These are phyloP conservation scores for Tardiomyces digboiensis DNA, from an alignment of 1,139 yeast genomes.

Conservation along the genomic window DNA sequence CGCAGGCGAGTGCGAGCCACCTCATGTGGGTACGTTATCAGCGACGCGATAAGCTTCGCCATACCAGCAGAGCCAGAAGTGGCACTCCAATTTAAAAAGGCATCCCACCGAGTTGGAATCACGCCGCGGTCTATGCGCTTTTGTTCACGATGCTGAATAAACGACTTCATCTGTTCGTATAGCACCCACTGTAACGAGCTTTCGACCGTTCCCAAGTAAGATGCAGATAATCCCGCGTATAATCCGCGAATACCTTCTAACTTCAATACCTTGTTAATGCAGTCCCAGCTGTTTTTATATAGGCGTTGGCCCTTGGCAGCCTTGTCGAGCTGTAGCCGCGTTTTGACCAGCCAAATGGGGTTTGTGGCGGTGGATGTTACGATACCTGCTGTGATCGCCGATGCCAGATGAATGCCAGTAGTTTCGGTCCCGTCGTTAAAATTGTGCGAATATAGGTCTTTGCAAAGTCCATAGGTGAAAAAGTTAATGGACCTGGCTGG, in stretches of 20 bases:
- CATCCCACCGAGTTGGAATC: slow-evolving; percentile 45
- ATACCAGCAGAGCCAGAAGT: slow-evolving; percentile 97
- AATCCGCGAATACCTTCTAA: slow-evolving; percentile 75
- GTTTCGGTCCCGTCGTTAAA: slow-evolving; percentile 70
- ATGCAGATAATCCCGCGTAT: slow-evolving; percentile 86
- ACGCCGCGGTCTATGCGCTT: slow-evolving; percentile 33
- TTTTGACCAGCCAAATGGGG: slow-evolving; percentile 98
- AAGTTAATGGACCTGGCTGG: slow-evolving; percentile 97
- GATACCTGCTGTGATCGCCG: slow-evolving; percentile 93
- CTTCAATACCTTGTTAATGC: slow-evolving; percentile 56
- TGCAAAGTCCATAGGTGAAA: slow-evolving; percentile 90
- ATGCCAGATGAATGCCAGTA: slow-evolving; percentile 74
- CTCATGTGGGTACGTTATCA: slow-evolving; percentile 95
- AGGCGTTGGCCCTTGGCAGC: slow-evolving; percentile 33
- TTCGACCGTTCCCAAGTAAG: slow-evolving; percentile 90
- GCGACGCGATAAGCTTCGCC: slow-evolving; percentile 88
- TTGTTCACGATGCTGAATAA: slow-evolving; percentile 48
- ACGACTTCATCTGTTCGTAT: slow-evolving; percentile 85
- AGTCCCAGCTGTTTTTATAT: slow-evolving; percentile 82
- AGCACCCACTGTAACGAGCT: slow-evolving; percentile 95
- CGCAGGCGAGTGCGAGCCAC: slow-evolving; percentile 92
- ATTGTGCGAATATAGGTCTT: slow-evolving; percentile 54
- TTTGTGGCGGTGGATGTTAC: slow-evolving; percentile 97
- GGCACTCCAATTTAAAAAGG: slow-evolving; percentile 81
- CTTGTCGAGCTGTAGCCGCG: slow-evolving; percentile 86